Base-by-base conservation (phyloP, 352 stramenopile species). In the Phytopythium boreale region DNA sequence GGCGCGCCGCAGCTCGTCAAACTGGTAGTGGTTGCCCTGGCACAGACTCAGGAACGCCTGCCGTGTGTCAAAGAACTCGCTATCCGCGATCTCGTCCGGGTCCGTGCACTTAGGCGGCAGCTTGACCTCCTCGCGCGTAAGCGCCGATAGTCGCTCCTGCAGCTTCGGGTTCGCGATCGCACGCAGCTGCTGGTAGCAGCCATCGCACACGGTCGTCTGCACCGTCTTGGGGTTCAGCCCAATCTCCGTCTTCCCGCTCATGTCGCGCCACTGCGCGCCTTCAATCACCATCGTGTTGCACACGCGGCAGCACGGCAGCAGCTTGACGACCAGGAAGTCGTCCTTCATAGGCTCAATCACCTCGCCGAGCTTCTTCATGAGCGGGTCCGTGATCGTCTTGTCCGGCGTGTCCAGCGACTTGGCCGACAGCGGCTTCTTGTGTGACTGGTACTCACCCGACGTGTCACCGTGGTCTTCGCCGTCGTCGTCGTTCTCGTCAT, bases 21-120 rank as follows among this genome's bases (percentile, higher is more conserved):
- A 99, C 76, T 99, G 97, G 80, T 99, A 99, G 71, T 99, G 97
- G 71, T 99, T 99, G 26, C 87, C 82, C 34, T 92, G 87, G 68
- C 97, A 99, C 19, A 99, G 71, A 71, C 97, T 98, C 64, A 99
- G 84, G 73, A 99, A 99, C 1, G 95, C 93, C 75, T 99, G 96
- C 41, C 97, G 91, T 59, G 97, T 99, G 73, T 99, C 98, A 39
- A 97, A 95, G 68, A 97, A 94, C 76, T 97, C 88, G 69, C 82
- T 93, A 61, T 96, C 87, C 59, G 93, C 89, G n/a, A 89, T 63
- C 56, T 93, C 84, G 67, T 95, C 84, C 6, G 83, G 85, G 55
- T 95, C 84, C 6, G 77, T 82, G 61, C 84, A 93, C 56, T 90
- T 89, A n/a, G 83, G 66, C 10, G 84, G 85, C 44, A 85, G 77